Evolutionary conservation across 2,329 filamentous ascomycete species (phyloP).

Genomic region (Xylariaceae sp.): DNA sequence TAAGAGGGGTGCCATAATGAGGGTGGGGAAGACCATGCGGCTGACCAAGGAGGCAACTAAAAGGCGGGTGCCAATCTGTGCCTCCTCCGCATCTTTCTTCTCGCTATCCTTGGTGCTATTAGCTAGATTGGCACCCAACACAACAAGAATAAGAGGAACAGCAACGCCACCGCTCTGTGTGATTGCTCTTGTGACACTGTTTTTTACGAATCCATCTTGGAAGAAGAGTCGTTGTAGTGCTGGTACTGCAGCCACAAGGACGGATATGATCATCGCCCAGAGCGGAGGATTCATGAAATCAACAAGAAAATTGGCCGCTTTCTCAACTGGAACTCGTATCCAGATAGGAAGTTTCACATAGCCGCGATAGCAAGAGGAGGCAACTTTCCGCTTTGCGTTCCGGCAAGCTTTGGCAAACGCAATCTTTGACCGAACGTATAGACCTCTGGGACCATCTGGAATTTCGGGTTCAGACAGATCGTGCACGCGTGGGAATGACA

Average conservation of each 20-base stretch:
- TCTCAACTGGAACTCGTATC: constrained; percentile 29
- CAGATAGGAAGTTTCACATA: constrained; percentile 12
- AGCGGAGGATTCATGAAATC: constrained; percentile 98
- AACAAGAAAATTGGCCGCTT: constrained; percentile 66
- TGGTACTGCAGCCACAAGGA: constrained; percentile 86
- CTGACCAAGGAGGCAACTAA: constrained; percentile 81
- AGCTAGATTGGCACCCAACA: constrained; percentile 89
- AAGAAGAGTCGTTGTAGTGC: constrained; percentile 82
- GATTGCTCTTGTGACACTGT: constrained; percentile 86
- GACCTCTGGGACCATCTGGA: constrained; percentile 40
- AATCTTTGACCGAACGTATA: constrained; percentile 35
- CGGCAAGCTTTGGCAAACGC: constrained; percentile 25
- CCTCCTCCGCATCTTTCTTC: constrained; percentile 66
- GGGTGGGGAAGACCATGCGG: constrained; percentile 86
- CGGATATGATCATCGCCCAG: constrained; percentile 93
- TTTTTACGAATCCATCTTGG: constrained; percentile 80
- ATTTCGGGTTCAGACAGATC: constrained; percentile 39
- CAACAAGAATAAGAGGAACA: constrained; percentile 90
- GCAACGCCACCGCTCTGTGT: constrained; percentile 83
- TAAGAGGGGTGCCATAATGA: constrained; percentile 88
- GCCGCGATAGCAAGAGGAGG: constrained; percentile 1
- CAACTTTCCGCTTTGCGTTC: constrained; percentile 7
- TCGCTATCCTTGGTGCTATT: constrained; percentile 78
- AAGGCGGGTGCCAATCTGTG: constrained; percentile 65
- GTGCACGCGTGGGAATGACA: constrained; percentile 58